Percentiles rank a stretch among this genome's conserved stretches.
These are phyloP conservation scores for Harringtonia lauricola DNA, from an alignment of 2,329 filamentous ascomycete genomes.

Conservation along the genomic window DNA sequence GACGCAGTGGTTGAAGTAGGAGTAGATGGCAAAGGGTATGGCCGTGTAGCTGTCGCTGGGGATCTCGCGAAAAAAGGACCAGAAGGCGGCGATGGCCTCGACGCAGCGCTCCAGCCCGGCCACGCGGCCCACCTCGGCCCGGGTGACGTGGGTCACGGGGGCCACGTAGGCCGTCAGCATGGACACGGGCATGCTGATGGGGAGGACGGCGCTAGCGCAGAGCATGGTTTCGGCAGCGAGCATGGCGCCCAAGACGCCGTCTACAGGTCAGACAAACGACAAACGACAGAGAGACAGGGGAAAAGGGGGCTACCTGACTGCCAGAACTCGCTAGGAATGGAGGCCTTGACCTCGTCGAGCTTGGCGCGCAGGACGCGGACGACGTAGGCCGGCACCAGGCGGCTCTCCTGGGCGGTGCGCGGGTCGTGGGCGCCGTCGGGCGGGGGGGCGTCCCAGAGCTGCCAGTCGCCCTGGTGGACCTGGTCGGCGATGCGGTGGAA, in stretches of 20 bases:
- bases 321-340: slow-evolving; percentile 13
- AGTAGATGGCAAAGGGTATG: slow-evolving; percentile 22
- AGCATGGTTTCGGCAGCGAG: slow-evolving; percentile 25
- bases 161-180: neutral
- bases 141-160: neutral
- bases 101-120: slow-evolving; percentile 9
- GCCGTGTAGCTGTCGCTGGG: slow-evolving; percentile 17
- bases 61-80: slow-evolving; percentile 20
- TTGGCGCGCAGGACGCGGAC: slow-evolving; percentile 15
- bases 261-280: too few relatives aligned
- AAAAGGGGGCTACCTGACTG: slow-evolving; percentile 11
- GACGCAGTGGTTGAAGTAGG: slow-evolving; percentile 22
- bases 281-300: neutral
- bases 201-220: slow-evolving; percentile 20
- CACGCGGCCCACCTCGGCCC: slow-evolving; percentile 8
- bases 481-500: slow-evolving; percentile 29
- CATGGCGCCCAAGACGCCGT: slow-evolving; percentile 22
- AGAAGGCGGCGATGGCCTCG: slow-evolving; percentile 21
- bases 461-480: slow-evolving; percentile 14
- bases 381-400: slow-evolving; percentile 5
- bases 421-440: neutral
- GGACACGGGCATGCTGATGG: neutral
- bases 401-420: neutral
- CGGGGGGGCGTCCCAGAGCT: slow-evolving; percentile 9
- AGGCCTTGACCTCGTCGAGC: slow-evolving; percentile 14